Conservation (phyloP, 345 rosid species). For the Acer saccharum region DNA sequence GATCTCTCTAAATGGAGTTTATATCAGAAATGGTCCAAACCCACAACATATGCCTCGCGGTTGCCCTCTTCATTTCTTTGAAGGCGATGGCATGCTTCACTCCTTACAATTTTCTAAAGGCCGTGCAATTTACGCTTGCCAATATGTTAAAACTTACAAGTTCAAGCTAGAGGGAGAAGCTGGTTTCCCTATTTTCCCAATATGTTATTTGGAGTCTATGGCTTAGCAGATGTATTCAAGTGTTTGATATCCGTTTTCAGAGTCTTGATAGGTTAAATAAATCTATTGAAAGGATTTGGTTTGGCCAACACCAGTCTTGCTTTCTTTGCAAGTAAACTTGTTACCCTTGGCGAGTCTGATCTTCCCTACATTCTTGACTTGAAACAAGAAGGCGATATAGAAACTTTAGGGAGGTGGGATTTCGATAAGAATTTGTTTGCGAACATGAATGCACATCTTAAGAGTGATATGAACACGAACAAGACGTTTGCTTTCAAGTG, state of each 20-base stretch:
- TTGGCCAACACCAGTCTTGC: constrained; percentile 27
- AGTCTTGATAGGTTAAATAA: constrained; percentile 14
- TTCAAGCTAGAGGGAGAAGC: constrained; percentile 19
- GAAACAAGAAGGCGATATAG: constrained; percentile 21
- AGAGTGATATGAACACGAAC: constrained; percentile 16
- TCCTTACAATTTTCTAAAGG: constrained; percentile 17
- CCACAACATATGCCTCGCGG: constrained; percentile 17
- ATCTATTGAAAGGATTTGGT: constrained; percentile 21
- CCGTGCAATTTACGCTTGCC: constrained; percentile 8
- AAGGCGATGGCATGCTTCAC: constrained; percentile 39
- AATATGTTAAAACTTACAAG: constrained; percentile 32
- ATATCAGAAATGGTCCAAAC: constrained; percentile 33
- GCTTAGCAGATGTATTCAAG: background rate
- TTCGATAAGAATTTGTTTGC: constrained; percentile 12
- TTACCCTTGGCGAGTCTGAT: constrained; percentile 27
- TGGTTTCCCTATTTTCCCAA: constrained; percentile 20
- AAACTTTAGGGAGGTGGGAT: constrained; percentile 25
- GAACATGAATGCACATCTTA: constrained; percentile 34
- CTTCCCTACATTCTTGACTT: constrained; percentile 15
- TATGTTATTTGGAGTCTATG: constrained; percentile 15
- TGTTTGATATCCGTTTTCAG: background rate
- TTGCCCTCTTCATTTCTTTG: constrained; percentile 26
- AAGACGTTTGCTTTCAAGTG: constrained; percentile 27
- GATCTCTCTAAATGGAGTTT: constrained; percentile 10
- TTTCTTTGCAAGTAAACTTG: constrained; percentile 8